phyloP scores from a whole-genome alignment of 2,329 filamentous ascomycete species.

The Cladosporium sphaerospermum region DNA sequence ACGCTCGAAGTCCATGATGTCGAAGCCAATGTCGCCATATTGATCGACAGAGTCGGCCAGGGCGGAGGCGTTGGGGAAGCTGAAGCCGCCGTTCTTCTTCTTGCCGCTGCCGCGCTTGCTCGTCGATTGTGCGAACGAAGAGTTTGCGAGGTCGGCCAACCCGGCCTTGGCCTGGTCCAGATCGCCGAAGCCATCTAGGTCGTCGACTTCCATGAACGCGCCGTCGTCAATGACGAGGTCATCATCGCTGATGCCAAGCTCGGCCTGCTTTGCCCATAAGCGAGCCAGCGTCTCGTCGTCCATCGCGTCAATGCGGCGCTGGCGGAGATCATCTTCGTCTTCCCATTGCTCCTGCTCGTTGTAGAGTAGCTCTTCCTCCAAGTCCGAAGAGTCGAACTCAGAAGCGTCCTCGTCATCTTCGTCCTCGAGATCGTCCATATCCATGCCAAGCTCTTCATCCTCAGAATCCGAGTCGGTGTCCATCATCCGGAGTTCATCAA shows the following conservation, averaged over 20 bases:
- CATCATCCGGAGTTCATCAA: conserved; percentile 13
- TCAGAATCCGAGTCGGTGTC: conserved; percentile 30
- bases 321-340: conserved; percentile 37
- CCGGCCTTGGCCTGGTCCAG: conserved; percentile 26
- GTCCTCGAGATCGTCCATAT: conserved; percentile 25
- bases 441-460: conserved; percentile 14
- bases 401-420: conserved; percentile 36
- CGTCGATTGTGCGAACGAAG: conserved; percentile 1
- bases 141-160: conserved; percentile 24
- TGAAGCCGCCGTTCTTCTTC: conserved; percentile 22
- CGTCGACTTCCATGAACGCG: conserved; percentile 17
- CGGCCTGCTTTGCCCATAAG: conserved; percentile 55
- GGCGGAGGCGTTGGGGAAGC: conserved; percentile 49
- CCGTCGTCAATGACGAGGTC: conserved; percentile 52
- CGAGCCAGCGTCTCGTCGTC: conserved; percentile 59
- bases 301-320: conserved; percentile 34
- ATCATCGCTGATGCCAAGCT: conserved; percentile 55
- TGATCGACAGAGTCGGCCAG: conserved; percentile 56
- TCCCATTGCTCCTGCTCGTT: conserved; percentile 30
- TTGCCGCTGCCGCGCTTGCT: conserved; percentile 13
- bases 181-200: conserved; percentile 23
- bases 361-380: conserved; percentile 29
- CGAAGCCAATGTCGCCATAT: conserved; percentile 65
- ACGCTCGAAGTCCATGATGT: conserved; percentile 76
- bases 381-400: conserved; percentile 31